Conservation (phyloP, 371 early-diverging fungal species). For the Mortierella sp. region DNA sequence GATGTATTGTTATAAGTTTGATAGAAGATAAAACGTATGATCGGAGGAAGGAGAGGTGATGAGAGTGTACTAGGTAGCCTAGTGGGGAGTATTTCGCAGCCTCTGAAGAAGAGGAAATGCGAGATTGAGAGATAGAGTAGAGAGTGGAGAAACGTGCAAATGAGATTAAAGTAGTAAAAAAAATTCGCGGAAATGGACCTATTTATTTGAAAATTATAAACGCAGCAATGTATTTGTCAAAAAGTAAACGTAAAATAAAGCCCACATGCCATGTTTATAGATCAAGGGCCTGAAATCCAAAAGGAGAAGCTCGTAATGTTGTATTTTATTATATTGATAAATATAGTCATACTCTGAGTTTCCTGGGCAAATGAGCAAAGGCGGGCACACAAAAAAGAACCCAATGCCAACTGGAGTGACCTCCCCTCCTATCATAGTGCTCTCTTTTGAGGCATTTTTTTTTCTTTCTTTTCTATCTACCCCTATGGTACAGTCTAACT, state of each 20-base stretch:
- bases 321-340: background rate
- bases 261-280: background rate
- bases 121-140: conserved; percentile 1
- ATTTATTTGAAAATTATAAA: background rate
- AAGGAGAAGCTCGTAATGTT: background rate
- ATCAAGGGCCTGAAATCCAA: background rate
- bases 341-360: background rate
- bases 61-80: background rate
- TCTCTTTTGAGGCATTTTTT: conserved; percentile 14
- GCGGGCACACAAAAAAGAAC: background rate
- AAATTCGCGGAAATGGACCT: background rate
- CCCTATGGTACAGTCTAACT: too few relatives aligned
- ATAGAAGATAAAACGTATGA: background rate
- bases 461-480: background rate
- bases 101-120: background rate
- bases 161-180: background rate
- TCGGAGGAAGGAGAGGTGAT: background rate
- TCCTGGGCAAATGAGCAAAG: background rate
- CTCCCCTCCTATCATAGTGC: background rate
- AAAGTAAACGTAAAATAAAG: background rate
- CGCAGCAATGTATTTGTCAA: background rate
- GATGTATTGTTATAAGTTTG: background rate
- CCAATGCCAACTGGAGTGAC: background rate
- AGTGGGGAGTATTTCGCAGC: background rate
- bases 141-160: background rate